These are phyloP conservation scores for Rubroshorea leprosula DNA, from an alignment of 345 rosid genomes.

Conservation along the genomic window DNA sequence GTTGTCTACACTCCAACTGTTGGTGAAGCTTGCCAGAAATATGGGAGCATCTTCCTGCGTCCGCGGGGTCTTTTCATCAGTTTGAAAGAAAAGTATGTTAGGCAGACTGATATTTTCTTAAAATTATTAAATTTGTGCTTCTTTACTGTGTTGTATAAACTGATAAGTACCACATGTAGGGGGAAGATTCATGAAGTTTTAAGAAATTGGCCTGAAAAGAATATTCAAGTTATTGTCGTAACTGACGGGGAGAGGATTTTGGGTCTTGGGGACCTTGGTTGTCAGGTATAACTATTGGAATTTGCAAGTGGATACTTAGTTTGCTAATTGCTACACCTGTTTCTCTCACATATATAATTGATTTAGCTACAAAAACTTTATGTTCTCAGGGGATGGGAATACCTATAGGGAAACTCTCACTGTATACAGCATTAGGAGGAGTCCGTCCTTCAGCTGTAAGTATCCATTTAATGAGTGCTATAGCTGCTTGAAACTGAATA, in stretches of 20 bases:
- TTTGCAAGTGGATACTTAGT: background rate
- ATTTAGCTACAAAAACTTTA: background rate
- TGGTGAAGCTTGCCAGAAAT: constrained; percentile 98
- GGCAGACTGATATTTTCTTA: background rate
- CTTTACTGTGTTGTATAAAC: constrained; percentile 10
- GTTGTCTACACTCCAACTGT: constrained; percentile 96
- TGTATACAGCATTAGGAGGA: constrained; percentile 95
- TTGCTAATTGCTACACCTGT: constrained; percentile 1
- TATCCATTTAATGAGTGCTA: constrained; percentile 3
- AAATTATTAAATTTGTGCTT: constrained; percentile 3
- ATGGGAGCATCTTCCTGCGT: constrained; percentile 91
- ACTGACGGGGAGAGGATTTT: constrained; percentile 95
- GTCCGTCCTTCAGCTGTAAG: constrained; percentile 96
- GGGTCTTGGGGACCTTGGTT: constrained; percentile 97
- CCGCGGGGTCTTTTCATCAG: constrained; percentile 98
- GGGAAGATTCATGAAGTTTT: constrained; percentile 83
- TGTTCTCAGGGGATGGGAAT: constrained; percentile 85
- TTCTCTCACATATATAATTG: constrained; percentile 1
- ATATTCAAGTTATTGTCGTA: constrained; percentile 93
- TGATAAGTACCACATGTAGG: constrained; percentile 28
- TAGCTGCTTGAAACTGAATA: background rate
- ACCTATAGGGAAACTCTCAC: constrained; percentile 92
- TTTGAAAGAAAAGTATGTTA: constrained; percentile 77
- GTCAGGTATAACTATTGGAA: constrained; percentile 52
- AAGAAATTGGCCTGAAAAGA: constrained; percentile 97